Evolutionary conservation across 192 early-diverging fungal genomes (phyloP), one percentile per base, ranked within the genome.

Genomic region (Entomortierella parvispora): DNA sequence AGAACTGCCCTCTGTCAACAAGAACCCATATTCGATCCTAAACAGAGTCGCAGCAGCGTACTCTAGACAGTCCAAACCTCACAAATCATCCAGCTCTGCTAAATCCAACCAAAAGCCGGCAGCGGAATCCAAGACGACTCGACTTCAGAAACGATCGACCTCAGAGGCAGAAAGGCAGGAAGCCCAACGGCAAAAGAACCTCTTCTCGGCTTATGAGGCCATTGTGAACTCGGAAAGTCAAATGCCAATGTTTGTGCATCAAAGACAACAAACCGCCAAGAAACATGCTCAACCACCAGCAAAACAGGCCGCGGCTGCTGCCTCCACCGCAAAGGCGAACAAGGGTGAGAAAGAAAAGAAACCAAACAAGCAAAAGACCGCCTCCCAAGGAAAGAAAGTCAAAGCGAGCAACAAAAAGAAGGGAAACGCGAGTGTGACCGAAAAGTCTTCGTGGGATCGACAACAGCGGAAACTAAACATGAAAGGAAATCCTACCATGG

Each of bases 191-290:
- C 47, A 7, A 43, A 46, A 33, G 12, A 51, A 57, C 20, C 29
- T 45, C 4, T 58, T 48, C 32, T 42, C 65, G 18, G 65, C 54
- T 4, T 67, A 67, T 25, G 54, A 58, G 22, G 31, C 65, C 22
- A 56, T 58, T 11, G 44, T 67, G 20, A 51, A 58, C 33, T 67
- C 65, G 4, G 54, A 67, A 2, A 67, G 65, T 48, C 65, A 67
- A 18, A 18, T 67, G 55, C 54, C 65, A 3, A 22, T 58, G 18
- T 67, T 67, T 10, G 25, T 56, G 33, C 32, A 56, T 17, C 65
- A 67, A 14, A 43, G 32, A 2, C 65, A 51, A 28, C 59, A n/a
- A 26, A 46, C 15, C 8, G 40, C 0, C 2, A 49, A 62, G 47
- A 47, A 31, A 52, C 48, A 23, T 11, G 20, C 31, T 22, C 9